phyloP scores from a whole-genome alignment of 768 basidiomycete genomes.

The Serendipita indica region DNA sequence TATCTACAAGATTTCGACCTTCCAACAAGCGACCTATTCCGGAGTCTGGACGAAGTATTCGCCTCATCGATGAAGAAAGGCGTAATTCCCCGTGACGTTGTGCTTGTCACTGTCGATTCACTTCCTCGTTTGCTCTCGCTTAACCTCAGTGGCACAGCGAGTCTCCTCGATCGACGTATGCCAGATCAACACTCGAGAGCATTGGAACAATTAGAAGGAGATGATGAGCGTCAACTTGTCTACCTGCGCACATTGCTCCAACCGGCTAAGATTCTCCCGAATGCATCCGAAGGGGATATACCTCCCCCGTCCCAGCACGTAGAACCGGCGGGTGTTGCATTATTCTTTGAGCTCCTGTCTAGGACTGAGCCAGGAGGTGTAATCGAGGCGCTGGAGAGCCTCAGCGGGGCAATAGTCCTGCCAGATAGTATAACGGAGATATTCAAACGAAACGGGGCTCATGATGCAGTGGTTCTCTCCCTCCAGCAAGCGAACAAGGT shows the following conservation, averaged over 20 bases:
- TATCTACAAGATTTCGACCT: slow-evolving; percentile 62
- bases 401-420: slow-evolving; percentile 41
- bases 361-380: slow-evolving; percentile 49
- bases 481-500: slow-evolving; percentile 24
- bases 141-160: slow-evolving; percentile 52
- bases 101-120: slow-evolving; percentile 37
- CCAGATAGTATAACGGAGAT: slow-evolving; percentile 38
- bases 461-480: slow-evolving; percentile 54
- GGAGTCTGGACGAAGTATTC: slow-evolving; percentile 50
- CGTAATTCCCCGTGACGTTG: slow-evolving; percentile 40
- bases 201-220: slow-evolving; percentile 33
- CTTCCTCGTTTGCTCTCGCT: slow-evolving; percentile 49
- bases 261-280: slow-evolving; percentile 29
- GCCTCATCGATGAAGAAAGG: slow-evolving; percentile 34
- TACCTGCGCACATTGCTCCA: slow-evolving; percentile 69
- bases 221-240: slow-evolving; percentile 41
- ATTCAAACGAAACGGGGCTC: slow-evolving; percentile 53
- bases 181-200: slow-evolving; percentile 55
- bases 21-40: slow-evolving; percentile 44
- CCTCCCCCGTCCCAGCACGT: slow-evolving; percentile 30
- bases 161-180: slow-evolving; percentile 50
- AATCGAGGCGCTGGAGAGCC: slow-evolving; percentile 41
- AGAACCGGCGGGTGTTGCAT: slow-evolving; percentile 35
- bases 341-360: slow-evolving; percentile 62
- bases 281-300: slow-evolving; percentile 17